Base-by-base conservation (phyloP, 2,329 filamentous ascomycete species). In the Stachybotrys elegans region DNA sequence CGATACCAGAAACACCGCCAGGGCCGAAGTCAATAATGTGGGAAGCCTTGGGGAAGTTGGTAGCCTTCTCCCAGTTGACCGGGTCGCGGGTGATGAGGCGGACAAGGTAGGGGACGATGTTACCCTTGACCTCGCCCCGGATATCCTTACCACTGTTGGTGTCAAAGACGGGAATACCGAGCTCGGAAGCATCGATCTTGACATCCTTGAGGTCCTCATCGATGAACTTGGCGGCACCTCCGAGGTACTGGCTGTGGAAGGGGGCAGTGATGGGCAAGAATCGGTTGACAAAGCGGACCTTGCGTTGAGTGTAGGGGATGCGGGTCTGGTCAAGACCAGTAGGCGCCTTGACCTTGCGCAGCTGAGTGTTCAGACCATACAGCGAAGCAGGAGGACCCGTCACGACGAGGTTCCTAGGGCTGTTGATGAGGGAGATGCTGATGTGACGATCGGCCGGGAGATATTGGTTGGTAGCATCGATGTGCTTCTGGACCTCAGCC, bases 211-310 rank as follows among this genome's bases (percentile, higher is more conserved):
- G 75, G 61, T 98, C 94, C 56, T 92, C 83, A 44, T 91, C 80
- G 49, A 98, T 89, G 56, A 90, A 76, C 48, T 83, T 78, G 21
- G 87, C 89, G 2, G 93, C 92, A 53, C 90, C 83, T 20, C 78
- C 74, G 14, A 98, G 81, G 62, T 97, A 96, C 48, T 89, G 85
- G 77, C 93, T 98, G 76, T 98, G 93, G 78, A 98, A 98, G 5
- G 93, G 94, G 9, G 93, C 90, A 1, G 92, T 96, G 65, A 98
- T 98, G 38, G 93, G 94, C 48, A 98, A 72, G 75, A 98, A 98
- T 48, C 93, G 86, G 73, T 96, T 96, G 49, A 89, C 88, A 56
- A 98, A 98, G 59, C 93, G 89, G 45, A 96, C 79, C 71, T 98
- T 98, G 56, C 93, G 87, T 69, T 98, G 85, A 0, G 92, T 97